Base-by-base conservation (phyloP, 78 protist genomes). In the Blattamonas nauphoetae region DNA sequence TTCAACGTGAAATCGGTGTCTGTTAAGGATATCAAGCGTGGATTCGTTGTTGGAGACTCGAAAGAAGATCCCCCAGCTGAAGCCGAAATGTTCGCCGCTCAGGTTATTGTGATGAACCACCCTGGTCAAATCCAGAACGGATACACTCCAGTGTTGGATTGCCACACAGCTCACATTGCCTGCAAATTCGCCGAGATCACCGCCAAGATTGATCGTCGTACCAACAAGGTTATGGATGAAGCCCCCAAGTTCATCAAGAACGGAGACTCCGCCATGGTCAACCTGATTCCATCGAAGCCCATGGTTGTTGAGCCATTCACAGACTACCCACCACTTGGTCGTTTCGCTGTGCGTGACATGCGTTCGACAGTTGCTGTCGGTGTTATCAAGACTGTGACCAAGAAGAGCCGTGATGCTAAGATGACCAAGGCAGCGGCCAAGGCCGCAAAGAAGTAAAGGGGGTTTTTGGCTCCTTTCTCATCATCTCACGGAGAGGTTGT, bases 341-440 rank as follows among this genome's bases (percentile, higher is more conserved):
- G 99, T 85, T 97, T 97, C 93, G 99, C 99, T 90, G 97, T 96
- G 86, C 93, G 99, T 42, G 99, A 97, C 81, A 97, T 96, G 97
- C 45, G 97, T 41, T 95, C 93, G 88, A 97, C 99, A 84, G 98
- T 97, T 78, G 99, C 97, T 63, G 99, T 95, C 90, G 97, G 98
- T 90, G 97, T 95, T 93, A 91, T 95, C 97, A 94, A 93, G 92
- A n/a, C 71, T 2, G 85, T 6, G 63, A 81, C 4, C 86, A 88
- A 88, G 90, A 85, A 71, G 87, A 64, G 38, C 78, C 83, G 84
- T 2, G 83, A 88, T 3, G 84, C 84, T 78, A 55, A 55, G 21
- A 21, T 55, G 38, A 55, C 71, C 11, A 55, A 55, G 71, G 71
- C 71, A 29, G 71, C 71, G 11, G 71, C 71, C 11, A 55, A 55